phyloP scores from a whole-genome alignment of 2,329 filamentous ascomycete species.

The Penicillium sp. region DNA sequence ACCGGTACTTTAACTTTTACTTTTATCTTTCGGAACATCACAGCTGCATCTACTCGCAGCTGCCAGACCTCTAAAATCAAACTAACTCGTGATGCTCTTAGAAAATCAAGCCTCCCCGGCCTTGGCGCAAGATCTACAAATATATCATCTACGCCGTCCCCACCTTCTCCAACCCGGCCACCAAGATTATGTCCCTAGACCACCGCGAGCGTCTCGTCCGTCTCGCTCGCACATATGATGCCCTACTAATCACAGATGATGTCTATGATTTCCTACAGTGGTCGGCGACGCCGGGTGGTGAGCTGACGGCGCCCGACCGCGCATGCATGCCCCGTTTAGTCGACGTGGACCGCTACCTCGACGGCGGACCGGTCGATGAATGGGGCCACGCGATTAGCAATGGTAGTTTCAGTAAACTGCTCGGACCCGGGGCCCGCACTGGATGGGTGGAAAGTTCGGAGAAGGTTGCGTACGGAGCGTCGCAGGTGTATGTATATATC shows the following conservation, averaged over 20 bases:
- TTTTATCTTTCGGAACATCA: neutral
- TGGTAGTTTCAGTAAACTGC: slow-evolving; percentile 87
- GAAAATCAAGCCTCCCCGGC: slow-evolving; percentile 61
- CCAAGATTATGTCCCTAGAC: slow-evolving; percentile 74
- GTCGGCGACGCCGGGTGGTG: slow-evolving; percentile 50
- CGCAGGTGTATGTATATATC: slow-evolving; percentile 59
- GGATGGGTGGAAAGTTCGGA: slow-evolving; percentile 83
- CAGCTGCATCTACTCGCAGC: neutral
- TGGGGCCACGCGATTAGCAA: slow-evolving; percentile 87
- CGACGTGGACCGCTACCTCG: slow-evolving; percentile 74
- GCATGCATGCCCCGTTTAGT: slow-evolving; percentile 70
- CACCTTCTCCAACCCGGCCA: slow-evolving; percentile 86
- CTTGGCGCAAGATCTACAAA: slow-evolving; percentile 76
- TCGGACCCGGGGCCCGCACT: slow-evolving; percentile 77
- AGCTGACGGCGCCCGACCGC: slow-evolving; percentile 33
- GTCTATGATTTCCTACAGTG: slow-evolving; percentile 94
- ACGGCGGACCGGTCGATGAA: slow-evolving; percentile 61
- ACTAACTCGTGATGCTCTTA: slow-evolving; percentile 28
- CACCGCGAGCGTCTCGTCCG: slow-evolving; percentile 71
- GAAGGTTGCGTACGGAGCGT: slow-evolving; percentile 63
- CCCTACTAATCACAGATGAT: slow-evolving; percentile 84
- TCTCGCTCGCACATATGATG: slow-evolving; percentile 79
- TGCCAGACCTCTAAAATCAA: neutral
- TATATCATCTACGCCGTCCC: slow-evolving; percentile 89
- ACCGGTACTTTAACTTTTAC: slow-evolving; percentile 44